phyloP scores from a whole-genome alignment of 129 eudicot species.

The Artemisia annua region DNA sequence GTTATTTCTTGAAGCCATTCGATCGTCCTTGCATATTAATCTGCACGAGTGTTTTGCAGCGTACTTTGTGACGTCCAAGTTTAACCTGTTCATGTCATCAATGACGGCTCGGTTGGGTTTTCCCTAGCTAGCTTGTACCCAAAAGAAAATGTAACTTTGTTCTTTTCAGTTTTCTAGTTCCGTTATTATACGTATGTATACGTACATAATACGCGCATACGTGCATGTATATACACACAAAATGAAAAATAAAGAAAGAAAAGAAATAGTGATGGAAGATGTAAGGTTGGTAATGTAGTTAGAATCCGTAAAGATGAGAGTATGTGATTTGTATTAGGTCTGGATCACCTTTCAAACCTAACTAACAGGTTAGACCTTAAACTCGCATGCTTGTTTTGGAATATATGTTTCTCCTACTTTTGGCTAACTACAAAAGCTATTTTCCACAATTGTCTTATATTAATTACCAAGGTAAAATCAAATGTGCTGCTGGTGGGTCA shows the following conservation, averaged over 20 bases:
- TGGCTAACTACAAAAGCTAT: slow-evolving; percentile 12
- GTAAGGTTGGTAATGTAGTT: slow-evolving; percentile 72
- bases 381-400: slow-evolving; percentile 26
- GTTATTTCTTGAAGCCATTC: too few relatives aligned
- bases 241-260: not conserved
- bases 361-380: slow-evolving; percentile 43
- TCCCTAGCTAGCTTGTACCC: too few relatives aligned
- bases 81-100: too few relatives aligned
- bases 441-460: not conserved
- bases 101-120: too few relatives aligned
- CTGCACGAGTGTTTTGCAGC: too few relatives aligned
- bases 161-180: too few relatives aligned
- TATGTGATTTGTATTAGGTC: slow-evolving; percentile 43
- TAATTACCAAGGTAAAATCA: not conserved
- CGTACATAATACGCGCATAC: not conserved
- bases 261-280: slow-evolving; percentile 21
- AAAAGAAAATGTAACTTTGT: too few relatives aligned
- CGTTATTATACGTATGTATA: not conserved
- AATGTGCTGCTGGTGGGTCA: too few relatives aligned
- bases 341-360: slow-evolving; percentile 70
- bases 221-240: not conserved
- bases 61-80: too few relatives aligned
- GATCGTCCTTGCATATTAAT: too few relatives aligned
- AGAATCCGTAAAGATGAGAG: slow-evolving; percentile 51
- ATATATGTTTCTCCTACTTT: slow-evolving; percentile 11